These are phyloP conservation scores for Colletotrichum truncatum DNA, from an alignment of 2,329 filamentous ascomycete genomes.

Conservation along the genomic window DNA sequence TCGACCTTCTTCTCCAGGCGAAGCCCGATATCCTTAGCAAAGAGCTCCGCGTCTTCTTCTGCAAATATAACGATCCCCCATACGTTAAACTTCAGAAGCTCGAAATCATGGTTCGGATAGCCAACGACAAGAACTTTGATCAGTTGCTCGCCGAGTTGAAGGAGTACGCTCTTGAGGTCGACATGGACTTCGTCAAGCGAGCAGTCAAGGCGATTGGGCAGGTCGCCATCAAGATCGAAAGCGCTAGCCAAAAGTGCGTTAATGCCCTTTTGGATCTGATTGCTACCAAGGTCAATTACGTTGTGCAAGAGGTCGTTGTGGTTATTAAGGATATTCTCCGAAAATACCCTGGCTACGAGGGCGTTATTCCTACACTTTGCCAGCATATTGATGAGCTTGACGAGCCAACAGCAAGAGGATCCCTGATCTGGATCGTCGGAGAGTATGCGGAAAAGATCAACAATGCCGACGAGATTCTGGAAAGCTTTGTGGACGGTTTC, in stretches of 20 bases:
- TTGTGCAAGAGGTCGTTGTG: constrained; percentile 98
- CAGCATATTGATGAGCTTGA: constrained; percentile 97
- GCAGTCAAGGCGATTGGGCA: constrained; percentile 97
- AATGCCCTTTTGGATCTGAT: constrained; percentile 94
- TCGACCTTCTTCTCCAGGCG: constrained; percentile 93
- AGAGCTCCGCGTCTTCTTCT: constrained; percentile 98
- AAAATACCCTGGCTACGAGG: constrained; percentile 97
- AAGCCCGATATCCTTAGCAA: constrained; percentile 97
- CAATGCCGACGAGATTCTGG: constrained; percentile 95
- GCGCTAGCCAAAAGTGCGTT: constrained; percentile 93
- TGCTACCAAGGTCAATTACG: constrained; percentile 98
- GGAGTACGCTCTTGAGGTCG: constrained; percentile 96
- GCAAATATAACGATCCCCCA: constrained; percentile 98
- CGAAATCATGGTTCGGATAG: constrained; percentile 99
- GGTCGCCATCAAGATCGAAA: constrained; percentile 98
- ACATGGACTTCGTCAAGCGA: constrained; percentile 97
- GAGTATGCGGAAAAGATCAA: constrained; percentile 99
- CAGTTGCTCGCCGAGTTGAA: constrained; percentile 94
- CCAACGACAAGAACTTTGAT: constrained; percentile 95
- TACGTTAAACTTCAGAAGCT: constrained; percentile 98
- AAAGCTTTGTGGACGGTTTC: constrained; percentile 92
- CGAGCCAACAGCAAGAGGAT: constrained; percentile 88
- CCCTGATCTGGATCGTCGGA: constrained; percentile 98
- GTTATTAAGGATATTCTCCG: constrained; percentile 99
- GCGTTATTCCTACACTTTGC: constrained; percentile 95